These are phyloP conservation scores for Thermomucor indicae-seudaticae DNA, from an alignment of 371 early-diverging fungal species.

Conservation along the genomic window DNA sequence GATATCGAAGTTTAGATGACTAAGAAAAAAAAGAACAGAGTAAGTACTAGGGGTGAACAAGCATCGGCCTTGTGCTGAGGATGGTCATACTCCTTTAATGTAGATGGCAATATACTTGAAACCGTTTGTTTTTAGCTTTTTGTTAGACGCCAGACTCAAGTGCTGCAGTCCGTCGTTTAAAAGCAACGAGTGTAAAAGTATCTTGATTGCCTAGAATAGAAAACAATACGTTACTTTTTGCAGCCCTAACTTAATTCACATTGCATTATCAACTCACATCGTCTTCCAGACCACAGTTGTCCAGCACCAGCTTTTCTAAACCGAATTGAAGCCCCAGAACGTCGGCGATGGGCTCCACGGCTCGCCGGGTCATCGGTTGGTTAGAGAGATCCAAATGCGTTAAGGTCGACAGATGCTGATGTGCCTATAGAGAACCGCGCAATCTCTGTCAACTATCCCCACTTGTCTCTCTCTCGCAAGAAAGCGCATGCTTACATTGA, in stretches of 20 bases:
- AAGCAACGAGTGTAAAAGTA: slow-evolving; percentile 56
- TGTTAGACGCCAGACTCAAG: slow-evolving; percentile 54
- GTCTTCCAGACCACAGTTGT: slow-evolving; percentile 64
- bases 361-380: slow-evolving; percentile 27
- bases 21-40: no score
- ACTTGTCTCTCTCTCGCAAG: neutral
- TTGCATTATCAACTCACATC: slow-evolving; percentile 36
- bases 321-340: slow-evolving; percentile 58
- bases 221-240: neutral
- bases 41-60: no score
- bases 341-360: slow-evolving; percentile 57
- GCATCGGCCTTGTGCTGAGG: neutral
- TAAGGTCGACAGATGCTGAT: slow-evolving; percentile 23
- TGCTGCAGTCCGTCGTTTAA: slow-evolving; percentile 45
- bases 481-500: slow-evolving; percentile 34
- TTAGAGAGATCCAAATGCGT: slow-evolving; percentile 47
- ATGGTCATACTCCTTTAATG: slow-evolving; percentile 52
- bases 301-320: slow-evolving; percentile 44
- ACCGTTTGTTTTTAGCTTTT: slow-evolving; percentile 47
- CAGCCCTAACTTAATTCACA: neutral
- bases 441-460: neutral
- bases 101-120: slow-evolving; percentile 67
- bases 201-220: slow-evolving; percentile 50
- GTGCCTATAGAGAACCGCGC: slow-evolving; percentile 6
- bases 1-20: slow-evolving; percentile 20